Conservation (phyloP, 1,284 basidiomycete genomes). For the Sphaerobolus stellatus region DNA sequence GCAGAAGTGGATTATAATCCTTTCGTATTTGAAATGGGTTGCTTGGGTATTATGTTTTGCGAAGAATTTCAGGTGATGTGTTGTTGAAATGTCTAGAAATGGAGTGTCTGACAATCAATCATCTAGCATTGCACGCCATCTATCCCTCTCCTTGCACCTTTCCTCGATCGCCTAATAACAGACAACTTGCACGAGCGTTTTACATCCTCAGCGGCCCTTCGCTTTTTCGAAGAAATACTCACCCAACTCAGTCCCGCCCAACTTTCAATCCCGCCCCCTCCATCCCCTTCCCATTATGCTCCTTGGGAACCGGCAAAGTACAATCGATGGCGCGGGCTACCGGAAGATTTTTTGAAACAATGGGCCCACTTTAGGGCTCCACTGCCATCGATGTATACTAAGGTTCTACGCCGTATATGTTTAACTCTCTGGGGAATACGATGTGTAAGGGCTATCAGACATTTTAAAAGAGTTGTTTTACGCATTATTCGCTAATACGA, state of each 20-base stretch:
- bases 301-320: not conserved
- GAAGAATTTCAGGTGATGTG: not conserved
- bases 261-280: not conserved
- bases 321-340: not conserved
- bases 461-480: not conserved
- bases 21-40: constrained; percentile 28
- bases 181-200: not conserved
- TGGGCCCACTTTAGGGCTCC: not conserved
- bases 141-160: not conserved
- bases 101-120: not conserved
- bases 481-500: no score
- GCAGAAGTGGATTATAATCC: constrained; percentile 31
- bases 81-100: not conserved
- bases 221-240: not conserved
- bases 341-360: not conserved
- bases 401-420: not conserved
- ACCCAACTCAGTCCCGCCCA: not conserved
- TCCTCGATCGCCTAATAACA: constrained; percentile 2
- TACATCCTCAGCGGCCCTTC: not conserved
- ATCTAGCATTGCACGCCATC: not conserved
- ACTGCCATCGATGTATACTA: not conserved
- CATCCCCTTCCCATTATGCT: not conserved
- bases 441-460: not conserved
- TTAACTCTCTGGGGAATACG: not conserved
- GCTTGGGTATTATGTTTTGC: not conserved